Percentiles rank a stretch among this genome's conserved stretches.
phyloP scores from a whole-genome alignment of 2,329 filamentous ascomycete genomes.

The Penicillium oxalicum region DNA sequence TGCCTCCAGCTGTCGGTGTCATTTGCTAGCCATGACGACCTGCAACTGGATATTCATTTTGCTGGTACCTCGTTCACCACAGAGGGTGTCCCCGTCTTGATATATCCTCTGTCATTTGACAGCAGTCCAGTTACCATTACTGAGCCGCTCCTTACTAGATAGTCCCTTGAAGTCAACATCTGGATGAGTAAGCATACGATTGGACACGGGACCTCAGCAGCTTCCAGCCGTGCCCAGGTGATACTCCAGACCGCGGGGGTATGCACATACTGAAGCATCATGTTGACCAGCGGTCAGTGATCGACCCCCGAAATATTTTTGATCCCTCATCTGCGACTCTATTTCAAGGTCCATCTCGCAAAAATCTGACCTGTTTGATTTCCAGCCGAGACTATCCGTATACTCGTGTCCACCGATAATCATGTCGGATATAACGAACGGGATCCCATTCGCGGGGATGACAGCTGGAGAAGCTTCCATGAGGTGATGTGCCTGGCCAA shows the following conservation, averaged over 20 bases:
- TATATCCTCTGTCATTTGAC: no score
- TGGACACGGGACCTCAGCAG: no score
- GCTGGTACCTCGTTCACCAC: no score
- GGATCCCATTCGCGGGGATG: conserved; percentile 88
- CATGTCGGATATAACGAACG: conserved; percentile 96
- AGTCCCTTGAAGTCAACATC: no score
- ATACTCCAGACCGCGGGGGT: no score
- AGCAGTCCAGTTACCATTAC: no score
- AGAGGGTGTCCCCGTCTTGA: no score
- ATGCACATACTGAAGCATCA: not conserved
- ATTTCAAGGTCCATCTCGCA: not conserved
- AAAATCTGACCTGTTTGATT: no score
- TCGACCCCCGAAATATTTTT: not conserved
- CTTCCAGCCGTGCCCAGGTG: no score
- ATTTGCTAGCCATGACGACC: conserved; percentile 19
- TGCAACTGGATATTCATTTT: no score
- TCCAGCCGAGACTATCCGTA: conserved; percentile 76
- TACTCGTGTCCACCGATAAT: conserved; percentile 90
- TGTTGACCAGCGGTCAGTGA: conserved; percentile 20
- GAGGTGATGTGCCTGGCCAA: conserved; percentile 88
- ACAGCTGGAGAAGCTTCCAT: conserved; percentile 94
- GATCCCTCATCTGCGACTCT: not conserved
- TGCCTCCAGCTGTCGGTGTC: not conserved
- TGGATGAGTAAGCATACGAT: no score
- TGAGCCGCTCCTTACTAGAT: no score